phyloP scores from a whole-genome alignment of 1,284 basidiomycete genomes.

The Sanghuangporus sanghuang region DNA sequence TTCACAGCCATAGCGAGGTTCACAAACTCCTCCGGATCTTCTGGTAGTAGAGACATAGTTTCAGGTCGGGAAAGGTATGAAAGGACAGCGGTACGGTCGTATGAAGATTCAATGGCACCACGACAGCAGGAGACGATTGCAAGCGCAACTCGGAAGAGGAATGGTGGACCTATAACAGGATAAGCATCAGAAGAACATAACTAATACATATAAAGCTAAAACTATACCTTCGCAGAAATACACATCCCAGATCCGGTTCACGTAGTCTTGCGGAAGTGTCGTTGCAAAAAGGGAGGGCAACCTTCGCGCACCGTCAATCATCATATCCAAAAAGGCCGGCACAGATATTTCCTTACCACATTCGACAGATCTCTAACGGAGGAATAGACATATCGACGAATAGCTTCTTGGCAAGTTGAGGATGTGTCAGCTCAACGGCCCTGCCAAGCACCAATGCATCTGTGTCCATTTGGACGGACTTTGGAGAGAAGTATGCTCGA shows the following conservation, averaged over 20 bases:
- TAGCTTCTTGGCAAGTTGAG: conserved; percentile 59
- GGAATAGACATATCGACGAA: conserved; percentile 59
- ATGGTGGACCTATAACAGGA: conserved; percentile 60
- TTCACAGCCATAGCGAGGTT: conserved; percentile 59
- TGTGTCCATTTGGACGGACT: conserved; percentile 71
- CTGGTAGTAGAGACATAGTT: conserved; percentile 43
- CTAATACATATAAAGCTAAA: not conserved
- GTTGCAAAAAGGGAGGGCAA: conserved; percentile 73
- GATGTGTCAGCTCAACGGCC: conserved; percentile 66
- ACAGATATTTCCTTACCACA: conserved; percentile 44
- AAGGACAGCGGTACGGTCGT: conserved; percentile 45
- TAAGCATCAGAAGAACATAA: not conserved
- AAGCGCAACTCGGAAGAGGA: conserved; percentile 76
- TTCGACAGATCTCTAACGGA: conserved; percentile 50
- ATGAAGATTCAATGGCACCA: conserved; percentile 48
- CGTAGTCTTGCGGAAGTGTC: conserved; percentile 70
- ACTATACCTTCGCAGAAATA: conserved; percentile 78
- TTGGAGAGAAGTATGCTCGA: conserved; percentile 73
- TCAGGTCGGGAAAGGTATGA: conserved; percentile 49
- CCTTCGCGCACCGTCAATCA: conserved; percentile 32
- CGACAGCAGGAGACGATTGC: conserved; percentile 68
- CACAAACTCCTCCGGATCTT: conserved; percentile 57
- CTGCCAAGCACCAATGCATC: conserved; percentile 76
- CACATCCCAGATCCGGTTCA: conserved; percentile 83
- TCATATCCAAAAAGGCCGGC: not conserved